Evolutionary conservation across 2,329 filamentous ascomycete genomes (phyloP).

Genomic region (Cladosporium colombiae): DNA sequence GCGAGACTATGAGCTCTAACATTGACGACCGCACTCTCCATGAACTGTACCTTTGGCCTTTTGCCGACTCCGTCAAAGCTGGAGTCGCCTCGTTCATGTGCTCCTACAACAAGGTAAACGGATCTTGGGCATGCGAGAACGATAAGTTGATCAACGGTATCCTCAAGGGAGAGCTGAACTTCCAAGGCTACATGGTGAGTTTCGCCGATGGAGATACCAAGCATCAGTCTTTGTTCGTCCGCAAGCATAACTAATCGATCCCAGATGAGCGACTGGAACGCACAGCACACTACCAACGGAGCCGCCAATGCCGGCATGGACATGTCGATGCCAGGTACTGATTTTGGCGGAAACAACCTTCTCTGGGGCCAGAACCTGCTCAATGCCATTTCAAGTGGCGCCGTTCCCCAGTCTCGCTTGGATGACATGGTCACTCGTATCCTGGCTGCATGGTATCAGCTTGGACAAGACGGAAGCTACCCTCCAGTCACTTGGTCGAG

Average conservation of each 20-base stretch:
- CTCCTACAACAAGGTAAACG: constrained; percentile 56
- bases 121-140: constrained; percentile 62
- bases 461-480: constrained; percentile 38
- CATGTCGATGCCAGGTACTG: constrained; percentile 61
- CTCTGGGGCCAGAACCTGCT: constrained; percentile 34
- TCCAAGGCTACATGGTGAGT: constrained; percentile 61
- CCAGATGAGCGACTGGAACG: constrained; percentile 63
- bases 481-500: constrained; percentile 51
- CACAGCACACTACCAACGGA: constrained; percentile 60
- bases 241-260: not conserved
- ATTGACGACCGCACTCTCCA: constrained; percentile 31
- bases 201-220: not conserved
- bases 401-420: constrained; percentile 55
- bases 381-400: constrained; percentile 56
- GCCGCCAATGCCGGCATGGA: constrained; percentile 64
- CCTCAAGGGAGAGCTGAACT: constrained; percentile 70
- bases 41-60: constrained; percentile 31
- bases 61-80: constrained; percentile 27
- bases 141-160: constrained; percentile 67
- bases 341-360: constrained; percentile 25
- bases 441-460: constrained; percentile 54
- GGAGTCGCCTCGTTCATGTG: constrained; percentile 33
- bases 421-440: constrained; percentile 58
- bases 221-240: not conserved
- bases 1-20: constrained; percentile 33